These are phyloP conservation scores for Eimeria falciformis DNA, from an alignment of 169 alveolate species.

Conservation along the genomic window DNA sequence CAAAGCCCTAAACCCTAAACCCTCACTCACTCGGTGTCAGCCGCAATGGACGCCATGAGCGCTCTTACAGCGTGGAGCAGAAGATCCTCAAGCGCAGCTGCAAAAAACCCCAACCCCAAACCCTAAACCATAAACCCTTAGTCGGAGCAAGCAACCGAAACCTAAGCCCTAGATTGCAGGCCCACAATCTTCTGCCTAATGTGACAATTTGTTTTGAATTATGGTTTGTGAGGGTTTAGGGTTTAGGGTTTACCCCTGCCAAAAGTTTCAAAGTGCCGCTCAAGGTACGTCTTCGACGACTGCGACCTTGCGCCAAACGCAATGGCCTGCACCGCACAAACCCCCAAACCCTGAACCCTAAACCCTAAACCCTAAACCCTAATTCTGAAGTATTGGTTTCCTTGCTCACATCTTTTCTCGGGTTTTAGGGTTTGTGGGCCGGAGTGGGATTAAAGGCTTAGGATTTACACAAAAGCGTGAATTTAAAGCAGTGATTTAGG, in stretches of 20 bases:
- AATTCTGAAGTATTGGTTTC: background rate
- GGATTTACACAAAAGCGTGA: background rate
- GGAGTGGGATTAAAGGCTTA: background rate
- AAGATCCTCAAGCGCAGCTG: slow-evolving; percentile 76
- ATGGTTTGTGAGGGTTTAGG: slow-evolving; percentile 43
- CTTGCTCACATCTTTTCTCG: no score
- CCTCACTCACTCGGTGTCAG: slow-evolving; percentile 77
- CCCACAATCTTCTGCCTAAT: background rate
- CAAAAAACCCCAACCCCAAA: slow-evolving; percentile 3
- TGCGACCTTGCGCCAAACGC: slow-evolving; percentile 99
- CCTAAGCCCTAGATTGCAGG: background rate
- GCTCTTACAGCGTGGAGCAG: slow-evolving; percentile 78
- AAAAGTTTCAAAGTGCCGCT: slow-evolving; percentile 93
- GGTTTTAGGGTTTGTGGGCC: background rate
- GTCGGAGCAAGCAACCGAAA: background rate
- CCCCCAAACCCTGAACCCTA: slow-evolving; percentile 49
- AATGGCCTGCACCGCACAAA: slow-evolving; percentile 85
- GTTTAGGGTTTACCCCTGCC: slow-evolving; percentile 84
- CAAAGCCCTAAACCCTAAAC: slow-evolving; percentile 59
- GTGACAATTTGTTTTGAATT: background rate
- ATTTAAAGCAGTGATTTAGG: slow-evolving; percentile 32
- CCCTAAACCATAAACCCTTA: slow-evolving; percentile 37
- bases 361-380: slow-evolving; percentile 24
- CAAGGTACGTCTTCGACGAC: slow-evolving; percentile 98
- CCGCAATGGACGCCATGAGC: slow-evolving; percentile 74